Evolutionary conservation across 768 basidiomycete species (phyloP).

Genomic region (Collybia nuda): DNA sequence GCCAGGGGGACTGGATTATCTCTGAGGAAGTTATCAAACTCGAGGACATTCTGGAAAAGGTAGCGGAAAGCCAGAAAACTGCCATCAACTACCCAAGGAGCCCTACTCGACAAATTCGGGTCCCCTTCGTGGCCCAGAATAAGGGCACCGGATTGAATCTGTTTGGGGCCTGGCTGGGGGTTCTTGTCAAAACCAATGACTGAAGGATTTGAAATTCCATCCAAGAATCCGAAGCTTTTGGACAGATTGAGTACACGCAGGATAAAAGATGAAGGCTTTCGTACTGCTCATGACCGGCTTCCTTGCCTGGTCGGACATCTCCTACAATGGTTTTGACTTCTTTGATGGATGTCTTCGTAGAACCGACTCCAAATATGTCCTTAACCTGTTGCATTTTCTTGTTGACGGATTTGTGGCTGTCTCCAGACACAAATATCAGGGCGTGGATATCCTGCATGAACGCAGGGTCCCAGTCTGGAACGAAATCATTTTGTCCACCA

Average conservation of each 20-base stretch:
- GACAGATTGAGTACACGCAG: not conserved
- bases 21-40: constrained; percentile 46
- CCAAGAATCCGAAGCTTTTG: constrained; percentile 48
- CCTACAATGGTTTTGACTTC: constrained; percentile 36
- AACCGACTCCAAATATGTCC: constrained; percentile 30
- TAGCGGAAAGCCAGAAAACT: constrained; percentile 54
- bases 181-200: constrained; percentile 38
- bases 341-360: constrained; percentile 30
- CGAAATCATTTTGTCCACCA: constrained; percentile 18
- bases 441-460: constrained; percentile 50
- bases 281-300: constrained; percentile 48
- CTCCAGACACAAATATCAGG: constrained; percentile 48
- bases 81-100: constrained; percentile 46
- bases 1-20: constrained; percentile 36
- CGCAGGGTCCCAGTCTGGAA: constrained; percentile 46
- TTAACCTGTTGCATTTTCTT: constrained; percentile 33
- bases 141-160: constrained; percentile 41
- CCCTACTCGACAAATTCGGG: constrained; percentile 18
- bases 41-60: constrained; percentile 51
- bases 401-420: constrained; percentile 34
- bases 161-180: constrained; percentile 32
- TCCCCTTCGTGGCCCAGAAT: constrained; percentile 47
- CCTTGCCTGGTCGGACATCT: constrained; percentile 41
- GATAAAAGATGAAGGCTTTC: not conserved
- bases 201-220: constrained; percentile 53